Percentiles rank a stretch among this genome's conserved stretches.
Evolutionary conservation across 2,329 filamentous ascomycete species (phyloP).

Genomic region (Colletotrichum sublineola): DNA sequence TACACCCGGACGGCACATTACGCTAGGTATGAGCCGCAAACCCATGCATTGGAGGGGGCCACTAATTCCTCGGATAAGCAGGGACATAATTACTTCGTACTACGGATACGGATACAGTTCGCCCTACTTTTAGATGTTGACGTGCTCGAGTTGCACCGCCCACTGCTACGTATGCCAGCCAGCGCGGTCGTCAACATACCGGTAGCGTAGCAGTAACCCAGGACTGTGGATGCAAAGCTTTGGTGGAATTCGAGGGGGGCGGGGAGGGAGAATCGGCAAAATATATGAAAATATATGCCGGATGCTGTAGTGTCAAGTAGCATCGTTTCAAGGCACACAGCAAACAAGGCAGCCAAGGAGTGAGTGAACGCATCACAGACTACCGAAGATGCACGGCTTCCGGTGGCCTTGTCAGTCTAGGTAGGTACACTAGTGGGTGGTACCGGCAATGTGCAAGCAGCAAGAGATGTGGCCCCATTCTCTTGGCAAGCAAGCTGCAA

Average conservation of each 20-base stretch:
- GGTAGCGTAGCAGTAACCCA: conserved; percentile 28
- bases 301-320: conserved; percentile 2
- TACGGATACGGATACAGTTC: not conserved
- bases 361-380: not conserved
- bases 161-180: conserved; percentile 22
- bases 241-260: conserved; percentile 13
- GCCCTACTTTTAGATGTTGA: conserved; percentile 4
- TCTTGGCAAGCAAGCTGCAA: conserved; percentile 18
- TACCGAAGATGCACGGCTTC: not conserved
- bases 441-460: not conserved
- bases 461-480: not conserved
- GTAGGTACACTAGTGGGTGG: not conserved
- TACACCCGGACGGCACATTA: conserved; percentile 21
- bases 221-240: conserved; percentile 12
- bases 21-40: conserved; percentile 23
- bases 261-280: not conserved
- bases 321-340: not conserved
- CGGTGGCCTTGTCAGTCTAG: not conserved
- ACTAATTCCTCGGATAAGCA: conserved; percentile 25
- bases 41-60: conserved; percentile 9
- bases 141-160: conserved; percentile 26
- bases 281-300: conserved; percentile 6
- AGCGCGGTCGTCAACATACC: conserved; percentile 8
- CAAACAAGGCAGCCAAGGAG: conserved; percentile 1
- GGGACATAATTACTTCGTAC: not conserved